Base-by-base conservation (phyloP, 2,329 filamentous ascomycete genomes). In the Ilyonectria destructans region DNA sequence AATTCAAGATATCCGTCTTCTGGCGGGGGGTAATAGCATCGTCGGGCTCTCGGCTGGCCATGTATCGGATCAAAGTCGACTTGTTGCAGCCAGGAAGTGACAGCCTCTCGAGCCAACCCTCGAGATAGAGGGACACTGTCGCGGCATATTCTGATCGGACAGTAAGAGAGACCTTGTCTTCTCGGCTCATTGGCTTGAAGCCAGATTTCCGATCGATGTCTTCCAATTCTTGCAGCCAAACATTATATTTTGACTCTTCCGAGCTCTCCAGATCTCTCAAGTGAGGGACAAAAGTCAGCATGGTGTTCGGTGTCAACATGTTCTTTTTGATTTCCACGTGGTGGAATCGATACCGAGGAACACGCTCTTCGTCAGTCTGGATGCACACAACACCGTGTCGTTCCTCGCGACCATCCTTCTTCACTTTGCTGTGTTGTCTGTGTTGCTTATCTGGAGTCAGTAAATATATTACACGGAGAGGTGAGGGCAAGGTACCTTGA, bases 281-380 rank as follows among this genome's bases (percentile, higher is more conserved):
- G 76, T 90, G 87, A 15, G 88, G 88, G 15, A 90, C 87, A 74
- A 89, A 90, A 35, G 86, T 89, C 60, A 90, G 81, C 82, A 88
- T 87, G 1, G 88, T 89, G 73, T 89, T 89, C 4, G 88, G 87
- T 0, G 88, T 88, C 33, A 90, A 81, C 40, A 90, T 85, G 63
- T 90, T 90, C 75, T 87, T 89, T 74, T 82, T 83, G 58, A 90
- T 88, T 74, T 89, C 86, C 43, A 90, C 86, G 66, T 90, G 87
- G 71, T 90, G 88, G 70, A 89, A 90, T 33, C 85, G 82, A 73
- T 90, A 90, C 29, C 80, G 80, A n/a, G 88, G 88, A 9, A 89
- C 88, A n/a, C 84, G 81, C 21, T 85, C 82, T 69, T 82, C 84
- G 62, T 85, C 81, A 2, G 87, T 85, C 70, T 85, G 85, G 69